These are phyloP conservation scores for Claviceps arundinis DNA, from an alignment of 2,329 filamentous ascomycete species.

Conservation along the genomic window DNA sequence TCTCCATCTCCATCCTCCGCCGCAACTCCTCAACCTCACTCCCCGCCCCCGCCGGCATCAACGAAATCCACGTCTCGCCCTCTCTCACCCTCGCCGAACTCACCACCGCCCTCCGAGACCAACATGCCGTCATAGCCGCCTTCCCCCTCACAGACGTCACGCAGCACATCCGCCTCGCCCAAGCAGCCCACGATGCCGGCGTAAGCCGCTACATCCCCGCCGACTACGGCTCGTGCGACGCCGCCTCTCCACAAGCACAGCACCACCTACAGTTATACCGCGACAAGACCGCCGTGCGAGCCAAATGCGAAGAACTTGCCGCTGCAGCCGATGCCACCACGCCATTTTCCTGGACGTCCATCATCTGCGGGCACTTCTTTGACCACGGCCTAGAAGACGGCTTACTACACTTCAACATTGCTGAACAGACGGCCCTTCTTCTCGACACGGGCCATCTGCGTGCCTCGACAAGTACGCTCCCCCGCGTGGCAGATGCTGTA, in stretches of 20 bases:
- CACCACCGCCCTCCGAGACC: conserved; percentile 33
- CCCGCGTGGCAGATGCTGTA: conserved; percentile 34
- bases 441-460: conserved; percentile 37
- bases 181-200: conserved; percentile 45
- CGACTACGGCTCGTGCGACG: conserved; percentile 36
- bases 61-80: conserved; percentile 15
- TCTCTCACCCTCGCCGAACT: conserved; percentile 24
- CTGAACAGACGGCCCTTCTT: conserved; percentile 28
- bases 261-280: conserved; percentile 20
- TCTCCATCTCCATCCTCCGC: conserved; percentile 42
- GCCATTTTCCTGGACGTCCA: conserved; percentile 36
- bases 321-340: conserved; percentile 11
- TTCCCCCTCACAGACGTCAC: conserved; percentile 30
- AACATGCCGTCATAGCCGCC: conserved; percentile 41
- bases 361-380: conserved; percentile 30
- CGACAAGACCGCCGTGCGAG: conserved; percentile 20
- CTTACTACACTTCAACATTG: conserved; percentile 29
- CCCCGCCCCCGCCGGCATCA: conserved; percentile 9
- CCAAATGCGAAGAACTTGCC: conserved; percentile 19
- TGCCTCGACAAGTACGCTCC: conserved; percentile 36
- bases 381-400: conserved; percentile 34
- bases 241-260: conserved; percentile 21
- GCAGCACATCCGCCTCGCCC: conserved; percentile 33
- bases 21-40: conserved; percentile 25
- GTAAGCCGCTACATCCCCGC: conserved; percentile 49